Conservation (phyloP, 495 filamentous ascomycete genomes). For the Massariosphaeria phaeospora region DNA sequence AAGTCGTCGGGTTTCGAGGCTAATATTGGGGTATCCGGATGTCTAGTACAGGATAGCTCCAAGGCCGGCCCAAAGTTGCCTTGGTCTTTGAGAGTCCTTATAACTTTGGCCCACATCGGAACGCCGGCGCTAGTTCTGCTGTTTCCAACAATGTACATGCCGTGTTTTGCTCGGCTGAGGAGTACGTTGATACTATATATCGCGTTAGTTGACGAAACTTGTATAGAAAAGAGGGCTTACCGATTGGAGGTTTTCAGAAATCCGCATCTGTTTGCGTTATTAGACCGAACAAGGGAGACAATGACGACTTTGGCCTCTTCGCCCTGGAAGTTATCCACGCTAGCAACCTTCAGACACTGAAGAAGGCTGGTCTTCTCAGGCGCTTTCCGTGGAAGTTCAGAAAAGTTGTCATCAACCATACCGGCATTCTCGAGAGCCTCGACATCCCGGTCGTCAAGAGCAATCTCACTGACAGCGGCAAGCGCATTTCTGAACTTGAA, state of each 20-base stretch:
- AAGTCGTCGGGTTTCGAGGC: constrained; percentile 63
- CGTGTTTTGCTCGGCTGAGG: constrained; percentile 64
- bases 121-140: constrained; percentile 52
- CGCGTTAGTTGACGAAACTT: neutral
- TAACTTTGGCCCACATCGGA: constrained; percentile 65
- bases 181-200: constrained; percentile 66
- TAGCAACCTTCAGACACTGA: constrained; percentile 64
- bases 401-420: constrained; percentile 23
- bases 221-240: neutral
- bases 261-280: constrained; percentile 56
- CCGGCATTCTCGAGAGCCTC: constrained; percentile 55
- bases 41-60: constrained; percentile 61
- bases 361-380: constrained; percentile 50
- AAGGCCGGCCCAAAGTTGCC: constrained; percentile 53
- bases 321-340: constrained; percentile 77
- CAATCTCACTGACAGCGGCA: constrained; percentile 52
- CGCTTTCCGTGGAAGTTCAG: neutral
- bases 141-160: constrained; percentile 84
- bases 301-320: constrained; percentile 77
- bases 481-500: constrained; percentile 54
- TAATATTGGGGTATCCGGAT: constrained; percentile 54
- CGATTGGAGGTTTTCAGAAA: constrained; percentile 68
- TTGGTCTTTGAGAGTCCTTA: constrained; percentile 48
- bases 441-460: constrained; percentile 62
- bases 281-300: constrained; percentile 78